phyloP scores from a whole-genome alignment of 257 asterid genomes.

The Salvia splendens region DNA sequence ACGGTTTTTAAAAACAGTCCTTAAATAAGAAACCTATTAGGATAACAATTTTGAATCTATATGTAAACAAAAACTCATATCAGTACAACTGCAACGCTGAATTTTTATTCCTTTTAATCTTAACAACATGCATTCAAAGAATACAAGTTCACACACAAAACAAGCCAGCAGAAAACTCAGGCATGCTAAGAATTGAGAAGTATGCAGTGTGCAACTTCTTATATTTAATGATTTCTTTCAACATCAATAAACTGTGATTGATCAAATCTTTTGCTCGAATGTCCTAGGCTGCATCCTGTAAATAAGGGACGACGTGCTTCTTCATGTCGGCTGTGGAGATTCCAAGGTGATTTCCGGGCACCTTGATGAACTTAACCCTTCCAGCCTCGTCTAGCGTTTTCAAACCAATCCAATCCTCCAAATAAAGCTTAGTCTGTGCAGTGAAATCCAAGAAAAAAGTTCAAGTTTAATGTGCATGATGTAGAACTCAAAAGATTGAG shows the following conservation, averaged over 20 bases:
- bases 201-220: conserved; percentile 9
- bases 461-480: background rate
- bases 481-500: background rate
- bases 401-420: conserved; percentile 90
- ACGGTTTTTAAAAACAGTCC: too few relatives aligned
- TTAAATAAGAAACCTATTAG: too few relatives aligned
- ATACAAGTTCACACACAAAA: background rate
- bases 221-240: conserved; percentile 27
- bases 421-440: conserved; percentile 56
- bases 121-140: background rate
- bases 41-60: too few relatives aligned
- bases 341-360: conserved; percentile 79
- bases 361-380: conserved; percentile 57
- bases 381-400: conserved; percentile 69
- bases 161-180: conserved; percentile 10
- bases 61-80: too few relatives aligned
- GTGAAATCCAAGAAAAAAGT: background rate
- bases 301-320: conserved; percentile 66
- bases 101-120: background rate
- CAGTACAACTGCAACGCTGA: background rate
- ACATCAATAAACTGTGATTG: conserved; percentile 31
- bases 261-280: conserved; percentile 13
- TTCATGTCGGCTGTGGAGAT: conserved; percentile 71
- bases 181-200: conserved; percentile 14
- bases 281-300: conserved; percentile 35